Evolutionary conservation across 805 yeast species (phyloP).

Genomic region (Suhomyces vadensis): DNA sequence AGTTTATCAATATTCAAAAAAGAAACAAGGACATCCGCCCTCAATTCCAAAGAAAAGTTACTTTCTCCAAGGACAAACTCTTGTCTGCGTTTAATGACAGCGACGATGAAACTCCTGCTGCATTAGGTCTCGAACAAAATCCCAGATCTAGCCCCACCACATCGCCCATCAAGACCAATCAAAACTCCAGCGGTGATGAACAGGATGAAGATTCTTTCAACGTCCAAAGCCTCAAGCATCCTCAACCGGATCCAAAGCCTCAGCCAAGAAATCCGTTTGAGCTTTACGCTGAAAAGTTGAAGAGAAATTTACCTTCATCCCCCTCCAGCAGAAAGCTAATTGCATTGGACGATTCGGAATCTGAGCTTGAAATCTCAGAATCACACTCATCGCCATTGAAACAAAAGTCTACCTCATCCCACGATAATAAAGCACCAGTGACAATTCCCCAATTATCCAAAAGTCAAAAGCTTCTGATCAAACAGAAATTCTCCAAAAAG

Average conservation of each 20-base stretch:
- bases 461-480: constrained; percentile 31
- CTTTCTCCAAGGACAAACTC: constrained; percentile 32
- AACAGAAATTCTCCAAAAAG: constrained; percentile 32
- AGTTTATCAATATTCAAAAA: constrained; percentile 36
- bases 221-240: constrained; percentile 7
- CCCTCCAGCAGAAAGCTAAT: constrained; percentile 25
- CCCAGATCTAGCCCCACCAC: constrained; percentile 33
- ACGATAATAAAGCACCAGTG: not conserved
- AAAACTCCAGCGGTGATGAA: not conserved
- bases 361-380: constrained; percentile 18
- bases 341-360: constrained; percentile 31
- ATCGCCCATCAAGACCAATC: constrained; percentile 24
- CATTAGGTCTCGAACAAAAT: constrained; percentile 8
- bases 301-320: constrained; percentile 25
- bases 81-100: constrained; percentile 34
- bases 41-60: constrained; percentile 23
- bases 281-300: constrained; percentile 35
- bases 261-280: constrained; percentile 33
- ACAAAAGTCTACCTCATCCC: not conserved
- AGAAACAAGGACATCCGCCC: constrained; percentile 34
- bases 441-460: constrained; percentile 33
- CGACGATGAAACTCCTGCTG: constrained; percentile 18
- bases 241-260: not conserved
- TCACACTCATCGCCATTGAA: constrained; percentile 13
- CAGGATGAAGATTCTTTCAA: constrained; percentile 15